A percentile compares a stretch with the other conserved stretches of the same genome.
phyloP scores from a whole-genome alignment of 305 asterid species.

The Rubia tinctorum region DNA sequence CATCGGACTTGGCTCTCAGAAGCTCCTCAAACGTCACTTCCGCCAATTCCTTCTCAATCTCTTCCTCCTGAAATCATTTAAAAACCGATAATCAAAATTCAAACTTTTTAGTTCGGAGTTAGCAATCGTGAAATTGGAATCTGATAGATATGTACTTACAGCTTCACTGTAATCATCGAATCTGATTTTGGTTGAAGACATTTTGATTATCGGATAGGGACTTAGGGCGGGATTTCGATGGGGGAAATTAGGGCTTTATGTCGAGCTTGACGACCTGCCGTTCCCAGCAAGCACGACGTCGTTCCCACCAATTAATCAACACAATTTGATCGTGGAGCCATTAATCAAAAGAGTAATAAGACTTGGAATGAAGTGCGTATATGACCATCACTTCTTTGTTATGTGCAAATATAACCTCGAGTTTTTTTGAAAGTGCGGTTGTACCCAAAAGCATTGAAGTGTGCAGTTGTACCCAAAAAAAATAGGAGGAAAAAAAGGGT shows the following conservation, averaged over 20 bases:
- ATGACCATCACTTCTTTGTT: too few relatives aligned
- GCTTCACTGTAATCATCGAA: constrained; percentile 40
- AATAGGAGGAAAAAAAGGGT: too few relatives aligned
- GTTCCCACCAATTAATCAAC: background rate
- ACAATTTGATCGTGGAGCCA: too few relatives aligned
- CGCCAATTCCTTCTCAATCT: constrained; percentile 65
- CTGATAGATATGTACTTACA: constrained; percentile 29
- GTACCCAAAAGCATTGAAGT: too few relatives aligned
- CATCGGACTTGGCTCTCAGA: constrained; percentile 85
- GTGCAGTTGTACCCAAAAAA: too few relatives aligned
- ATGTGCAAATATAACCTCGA: too few relatives aligned
- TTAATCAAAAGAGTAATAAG: too few relatives aligned
- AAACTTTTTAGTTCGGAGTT: background rate
- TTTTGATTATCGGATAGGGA: constrained; percentile 19
- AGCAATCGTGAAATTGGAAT: background rate
- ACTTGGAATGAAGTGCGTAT: too few relatives aligned
- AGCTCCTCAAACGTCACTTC: constrained; percentile 91
- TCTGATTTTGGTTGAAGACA: constrained; percentile 46
- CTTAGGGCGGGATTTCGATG: background rate
- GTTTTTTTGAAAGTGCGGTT: too few relatives aligned
- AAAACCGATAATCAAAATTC: background rate
- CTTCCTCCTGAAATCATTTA: constrained; percentile 37
- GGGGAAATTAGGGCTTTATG: background rate
- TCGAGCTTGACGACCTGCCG: background rate
- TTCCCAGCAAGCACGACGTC: background rate